A percentile compares a stretch with the other conserved stretches of the same genome.
Evolutionary conservation across 441 rosid genomes (phyloP).

Genomic region (Syzygium syzygioides): DNA sequence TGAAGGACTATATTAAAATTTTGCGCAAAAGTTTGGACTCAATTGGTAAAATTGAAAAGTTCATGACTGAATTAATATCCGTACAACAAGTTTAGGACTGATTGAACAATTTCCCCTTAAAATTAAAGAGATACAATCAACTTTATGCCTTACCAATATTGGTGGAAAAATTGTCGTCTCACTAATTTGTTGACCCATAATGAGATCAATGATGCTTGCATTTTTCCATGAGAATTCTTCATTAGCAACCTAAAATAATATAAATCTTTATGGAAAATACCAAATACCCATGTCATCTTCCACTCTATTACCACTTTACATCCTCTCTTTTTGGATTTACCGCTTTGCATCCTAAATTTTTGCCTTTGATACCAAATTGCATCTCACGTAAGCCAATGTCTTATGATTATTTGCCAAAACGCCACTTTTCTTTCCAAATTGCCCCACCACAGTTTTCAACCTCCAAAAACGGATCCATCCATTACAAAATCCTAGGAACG

Average conservation of each 20-base stretch:
- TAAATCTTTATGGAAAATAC: background rate
- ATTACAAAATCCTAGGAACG: background rate
- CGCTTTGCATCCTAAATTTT: background rate
- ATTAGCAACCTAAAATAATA: background rate
- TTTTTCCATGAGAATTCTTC: background rate
- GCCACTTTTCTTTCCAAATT: background rate
- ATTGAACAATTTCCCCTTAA: accelerated
- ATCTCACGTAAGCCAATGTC: background rate
- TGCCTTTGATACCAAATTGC: background rate
- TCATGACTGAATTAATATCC: accelerated
- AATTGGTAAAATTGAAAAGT: accelerated
- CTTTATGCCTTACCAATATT: background rate
- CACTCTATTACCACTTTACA: background rate
- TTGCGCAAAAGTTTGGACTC: accelerated
- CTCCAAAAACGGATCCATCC: background rate
- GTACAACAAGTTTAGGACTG: accelerated
- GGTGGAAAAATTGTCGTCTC: background rate
- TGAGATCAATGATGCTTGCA: background rate
- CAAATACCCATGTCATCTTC: background rate
- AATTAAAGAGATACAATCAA: background rate
- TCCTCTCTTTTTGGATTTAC: background rate
- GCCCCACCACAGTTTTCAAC: background rate
- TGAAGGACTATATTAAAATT: background rate
- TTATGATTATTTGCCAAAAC: background rate
- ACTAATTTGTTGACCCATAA: background rate